Evolutionary conservation across 2,329 filamentous ascomycete species (phyloP).

Genomic region (Alternaria burnsii): DNA sequence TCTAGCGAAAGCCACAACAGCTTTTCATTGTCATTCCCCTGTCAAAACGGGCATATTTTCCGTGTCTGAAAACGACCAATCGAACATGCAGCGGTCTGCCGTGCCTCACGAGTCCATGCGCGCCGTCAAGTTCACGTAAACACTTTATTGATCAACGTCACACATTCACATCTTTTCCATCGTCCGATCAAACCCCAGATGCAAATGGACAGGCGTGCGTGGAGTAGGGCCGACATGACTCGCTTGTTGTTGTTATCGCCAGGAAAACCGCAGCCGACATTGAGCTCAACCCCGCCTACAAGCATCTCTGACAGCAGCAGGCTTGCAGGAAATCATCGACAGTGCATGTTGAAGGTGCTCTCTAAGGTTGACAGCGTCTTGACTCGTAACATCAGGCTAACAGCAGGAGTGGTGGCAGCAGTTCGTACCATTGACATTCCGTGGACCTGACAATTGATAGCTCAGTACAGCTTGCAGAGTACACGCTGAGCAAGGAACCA

Average conservation of each 20-base stretch:
- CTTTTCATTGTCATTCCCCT: not conserved
- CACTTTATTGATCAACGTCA: not conserved
- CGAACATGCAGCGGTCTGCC: not conserved
- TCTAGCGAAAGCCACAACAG: too few species aligned
- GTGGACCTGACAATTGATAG: not conserved
- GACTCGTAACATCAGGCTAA: not conserved
- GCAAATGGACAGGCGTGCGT: not conserved
- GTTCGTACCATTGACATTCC: not conserved
- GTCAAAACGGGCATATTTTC: not conserved
- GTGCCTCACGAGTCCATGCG: not conserved
- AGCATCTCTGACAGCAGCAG: not conserved
- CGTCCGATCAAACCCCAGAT: not conserved
- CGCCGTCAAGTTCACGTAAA: not conserved
- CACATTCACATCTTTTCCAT: not conserved
- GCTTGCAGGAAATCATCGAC: not conserved
- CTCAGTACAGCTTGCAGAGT: not conserved
- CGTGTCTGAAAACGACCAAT: not conserved
- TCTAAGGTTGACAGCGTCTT: not conserved
- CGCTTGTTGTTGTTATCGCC: not conserved
- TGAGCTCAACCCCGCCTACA: not conserved
- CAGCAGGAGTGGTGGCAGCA: not conserved
- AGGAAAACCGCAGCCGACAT: slow-evolving; percentile 13
- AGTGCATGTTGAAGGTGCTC: not conserved
- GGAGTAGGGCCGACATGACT: not conserved
- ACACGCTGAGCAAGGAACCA: slow-evolving; percentile 20